Percentiles rank a stretch among this genome's conserved stretches.
These are phyloP conservation scores for Adansonia gregorii DNA, from an alignment of 441 rosid species.

Conservation along the genomic window DNA sequence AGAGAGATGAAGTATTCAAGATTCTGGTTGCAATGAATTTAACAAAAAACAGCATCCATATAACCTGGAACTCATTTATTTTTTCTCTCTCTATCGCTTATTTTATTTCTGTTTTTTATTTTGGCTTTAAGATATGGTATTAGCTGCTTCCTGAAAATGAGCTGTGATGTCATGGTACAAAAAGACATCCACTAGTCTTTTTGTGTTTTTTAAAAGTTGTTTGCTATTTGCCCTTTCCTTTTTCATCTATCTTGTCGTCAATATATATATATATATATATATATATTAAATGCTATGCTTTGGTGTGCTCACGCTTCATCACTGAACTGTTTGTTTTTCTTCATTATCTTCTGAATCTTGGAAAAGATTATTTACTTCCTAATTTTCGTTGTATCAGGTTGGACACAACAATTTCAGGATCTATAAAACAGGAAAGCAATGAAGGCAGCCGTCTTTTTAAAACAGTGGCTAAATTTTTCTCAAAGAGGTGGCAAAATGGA, in stretches of 20 bases:
- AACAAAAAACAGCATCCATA: slow-evolving; percentile 95
- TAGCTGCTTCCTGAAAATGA: not conserved
- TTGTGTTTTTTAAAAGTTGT: not conserved
- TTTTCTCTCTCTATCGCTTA: not conserved
- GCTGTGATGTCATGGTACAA: not conserved
- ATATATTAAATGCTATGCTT: not conserved
- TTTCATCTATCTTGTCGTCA: not conserved
- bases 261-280: not conserved
- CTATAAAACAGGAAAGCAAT: slow-evolving; percentile 83
- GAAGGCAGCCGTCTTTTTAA: slow-evolving; percentile 96
- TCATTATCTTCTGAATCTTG: slow-evolving; percentile 4
- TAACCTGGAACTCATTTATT: slow-evolving; percentile 31
- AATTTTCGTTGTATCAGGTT: slow-evolving; percentile 57
- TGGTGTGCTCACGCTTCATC: not conserved
- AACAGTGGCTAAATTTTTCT: slow-evolving; percentile 92
- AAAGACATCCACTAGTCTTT: not conserved
- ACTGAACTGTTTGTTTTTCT: not conserved
- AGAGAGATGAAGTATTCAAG: slow-evolving; percentile 99
- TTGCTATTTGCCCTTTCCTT: not conserved
- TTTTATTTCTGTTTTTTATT: not conserved
- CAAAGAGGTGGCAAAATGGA: slow-evolving; percentile 99
- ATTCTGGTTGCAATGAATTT: slow-evolving; percentile 96
- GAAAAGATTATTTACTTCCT: not conserved
- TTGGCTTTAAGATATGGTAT: slow-evolving; percentile 21
- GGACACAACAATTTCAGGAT: slow-evolving; percentile 97